phyloP scores from a whole-genome alignment of 2,329 filamentous ascomycete genomes.

The Leptographium wingfieldii region DNA sequence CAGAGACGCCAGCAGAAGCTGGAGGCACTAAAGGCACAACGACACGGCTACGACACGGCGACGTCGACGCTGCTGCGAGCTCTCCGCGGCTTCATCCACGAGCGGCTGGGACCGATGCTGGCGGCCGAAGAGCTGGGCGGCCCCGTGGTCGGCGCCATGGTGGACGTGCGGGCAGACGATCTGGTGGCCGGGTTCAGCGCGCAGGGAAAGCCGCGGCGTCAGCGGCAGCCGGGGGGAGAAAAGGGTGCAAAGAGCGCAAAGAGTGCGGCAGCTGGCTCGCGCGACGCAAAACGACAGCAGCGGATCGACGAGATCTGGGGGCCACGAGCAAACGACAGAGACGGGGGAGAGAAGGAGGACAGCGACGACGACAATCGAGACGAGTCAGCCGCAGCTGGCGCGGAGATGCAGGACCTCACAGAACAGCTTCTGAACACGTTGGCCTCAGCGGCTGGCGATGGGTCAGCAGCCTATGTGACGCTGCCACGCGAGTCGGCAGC shows the following conservation, averaged over 20 bases:
- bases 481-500: slow-evolving; percentile 49
- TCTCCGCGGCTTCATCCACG: slow-evolving; percentile 58
- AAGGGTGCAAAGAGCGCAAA: background rate
- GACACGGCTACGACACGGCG: slow-evolving; percentile 46
- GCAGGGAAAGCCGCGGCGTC: slow-evolving; percentile 33
- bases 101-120: slow-evolving; percentile 59
- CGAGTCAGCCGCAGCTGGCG: slow-evolving; percentile 33
- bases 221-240: too few species aligned
- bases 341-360: background rate
- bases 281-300: slow-evolving; percentile 40
- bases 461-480: slow-evolving; percentile 43
- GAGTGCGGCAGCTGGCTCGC: background rate
- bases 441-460: slow-evolving; percentile 40
- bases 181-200: slow-evolving; percentile 47
- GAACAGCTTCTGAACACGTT: slow-evolving; percentile 49
- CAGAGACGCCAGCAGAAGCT: slow-evolving; percentile 52
- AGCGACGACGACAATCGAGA: background rate
- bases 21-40: slow-evolving; percentile 45
- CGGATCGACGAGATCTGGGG: slow-evolving; percentile 55
- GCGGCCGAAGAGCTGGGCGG: slow-evolving; percentile 76
- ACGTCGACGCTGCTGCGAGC: slow-evolving; percentile 48
- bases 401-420: slow-evolving; percentile 46
- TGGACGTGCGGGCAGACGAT: slow-evolving; percentile 49
- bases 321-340: background rate
- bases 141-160: slow-evolving; percentile 64